Base-by-base conservation (phyloP, 2,329 filamentous ascomycete genomes). In the Calonectria multiphialidica region DNA sequence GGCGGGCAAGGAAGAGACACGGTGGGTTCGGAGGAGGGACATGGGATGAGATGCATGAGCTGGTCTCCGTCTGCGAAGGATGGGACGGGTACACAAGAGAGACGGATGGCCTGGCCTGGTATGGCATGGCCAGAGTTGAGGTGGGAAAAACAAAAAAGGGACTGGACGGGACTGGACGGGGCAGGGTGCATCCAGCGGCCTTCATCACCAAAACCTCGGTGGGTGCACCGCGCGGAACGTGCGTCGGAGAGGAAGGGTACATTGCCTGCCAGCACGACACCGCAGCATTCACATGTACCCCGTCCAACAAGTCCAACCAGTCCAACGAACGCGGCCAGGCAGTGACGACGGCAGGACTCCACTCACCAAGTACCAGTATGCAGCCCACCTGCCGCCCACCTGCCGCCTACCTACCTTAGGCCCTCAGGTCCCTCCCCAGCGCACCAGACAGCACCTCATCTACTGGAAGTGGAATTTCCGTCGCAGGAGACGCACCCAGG, bases 401-500 rank as follows among this genome's bases (percentile, higher is more conserved):
- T 63, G 59, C 42, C 44, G n/a, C 21, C 59, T 23, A 63, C 40
- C 28, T 45, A 13, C 59, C 62, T 23, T 47, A 25, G 40, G 45
- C 40, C 62, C n/a, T 49, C 44, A 49, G 61, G 59, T 64, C 44
- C 61, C 42, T 35, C 45, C 42, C 40, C 30, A 55, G 50, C 50
- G 50, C 18, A 35, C 50, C 2, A 18, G 30, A 57, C 40, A 16
- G 18, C 42, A 44, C 42, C 18, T 44, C 28, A 64, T 42, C 61
- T 61, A 18, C 68, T 70, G 18, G 68, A 70, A 70, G 42, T n/a
- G 50, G 68, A 65, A 65, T 64, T 64, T 23, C 23, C 40, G 30
- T 40, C 47, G 49, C 40, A 57, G 30, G 61, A 66, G 47, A 47
- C 35, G 21, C 30, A 30, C 40, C 67, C 55, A 59, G 30, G 44